Conservation (phyloP, 768 basidiomycete genomes). For the Boletus fagicola region DNA sequence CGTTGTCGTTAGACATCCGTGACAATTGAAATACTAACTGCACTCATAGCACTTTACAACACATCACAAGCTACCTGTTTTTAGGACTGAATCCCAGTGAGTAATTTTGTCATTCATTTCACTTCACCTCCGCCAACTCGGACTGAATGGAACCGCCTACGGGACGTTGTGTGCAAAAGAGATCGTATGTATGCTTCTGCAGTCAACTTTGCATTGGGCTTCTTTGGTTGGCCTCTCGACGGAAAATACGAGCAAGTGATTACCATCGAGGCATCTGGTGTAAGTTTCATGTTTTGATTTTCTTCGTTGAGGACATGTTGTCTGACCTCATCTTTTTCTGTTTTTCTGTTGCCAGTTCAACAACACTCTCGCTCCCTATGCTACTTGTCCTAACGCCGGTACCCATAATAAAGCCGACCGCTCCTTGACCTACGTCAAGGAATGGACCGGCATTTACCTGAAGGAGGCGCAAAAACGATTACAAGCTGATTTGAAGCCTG, state of each 20-base stretch:
- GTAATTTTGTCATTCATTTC: slow-evolving; percentile 14
- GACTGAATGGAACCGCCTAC: background rate
- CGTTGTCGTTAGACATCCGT: background rate
- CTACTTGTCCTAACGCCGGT: slow-evolving; percentile 70
- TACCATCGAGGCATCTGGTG: slow-evolving; percentile 63
- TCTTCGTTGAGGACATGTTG: background rate
- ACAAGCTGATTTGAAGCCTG: slow-evolving; percentile 43
- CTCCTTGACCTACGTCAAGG: slow-evolving; percentile 50
- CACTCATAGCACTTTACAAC: slow-evolving; percentile 55
- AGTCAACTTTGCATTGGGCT: slow-evolving; percentile 67
- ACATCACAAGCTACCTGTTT: slow-evolving; percentile 65
- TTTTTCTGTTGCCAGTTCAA: slow-evolving; percentile 52
- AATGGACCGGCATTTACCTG: slow-evolving; percentile 77
- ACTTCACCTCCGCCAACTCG: background rate
- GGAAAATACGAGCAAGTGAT: slow-evolving; percentile 75
- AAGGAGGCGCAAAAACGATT: slow-evolving; percentile 61
- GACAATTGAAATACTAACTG: slow-evolving; percentile 15
- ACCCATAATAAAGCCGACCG: slow-evolving; percentile 50
- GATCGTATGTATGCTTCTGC: slow-evolving; percentile 72
- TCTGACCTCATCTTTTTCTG: background rate
- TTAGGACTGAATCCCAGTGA: slow-evolving; percentile 75
- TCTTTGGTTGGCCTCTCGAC: slow-evolving; percentile 73
- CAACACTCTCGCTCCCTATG: slow-evolving; percentile 84
- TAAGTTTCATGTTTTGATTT: slow-evolving; percentile 35
- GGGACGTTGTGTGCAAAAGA: slow-evolving; percentile 35